These are phyloP conservation scores for Umbelopsis sp. DNA, from an alignment of 192 early-diverging fungal species.

Conservation along the genomic window DNA sequence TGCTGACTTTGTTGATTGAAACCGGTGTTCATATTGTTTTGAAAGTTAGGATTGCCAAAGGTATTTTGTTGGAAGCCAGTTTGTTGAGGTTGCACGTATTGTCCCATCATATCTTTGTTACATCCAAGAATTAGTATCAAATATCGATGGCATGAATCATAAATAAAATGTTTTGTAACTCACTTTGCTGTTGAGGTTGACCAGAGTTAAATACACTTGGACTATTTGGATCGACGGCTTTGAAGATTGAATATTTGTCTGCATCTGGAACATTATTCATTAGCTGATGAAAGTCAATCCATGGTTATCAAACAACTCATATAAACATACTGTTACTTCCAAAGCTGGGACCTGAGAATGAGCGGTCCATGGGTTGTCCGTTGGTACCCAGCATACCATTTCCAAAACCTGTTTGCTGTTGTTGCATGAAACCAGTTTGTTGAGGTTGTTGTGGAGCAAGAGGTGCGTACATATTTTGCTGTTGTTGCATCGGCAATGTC, in stretches of 20 bases:
- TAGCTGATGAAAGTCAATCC: not conserved
- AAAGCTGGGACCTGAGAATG: not conserved
- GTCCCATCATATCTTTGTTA: slow-evolving; percentile 4
- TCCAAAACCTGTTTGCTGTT: slow-evolving; percentile 7
- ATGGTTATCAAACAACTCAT: not conserved
- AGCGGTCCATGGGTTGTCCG: not conserved
- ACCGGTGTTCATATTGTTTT: not conserved
- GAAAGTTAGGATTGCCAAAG: not conserved
- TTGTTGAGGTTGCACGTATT: slow-evolving; percentile 14
- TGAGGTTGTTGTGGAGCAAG: not conserved
- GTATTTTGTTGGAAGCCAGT: slow-evolving; percentile 2
- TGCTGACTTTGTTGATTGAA: slow-evolving; percentile 5
- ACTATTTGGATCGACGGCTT: slow-evolving; percentile 16
- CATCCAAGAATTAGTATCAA: not conserved
- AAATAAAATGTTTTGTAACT: not conserved
- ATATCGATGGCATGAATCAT: not conserved
- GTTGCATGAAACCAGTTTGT: slow-evolving; percentile 21
- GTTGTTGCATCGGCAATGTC: not conserved
- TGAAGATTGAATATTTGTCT: slow-evolving; percentile 39
- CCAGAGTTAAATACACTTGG: slow-evolving; percentile 31
- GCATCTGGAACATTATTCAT: slow-evolving; percentile 10
- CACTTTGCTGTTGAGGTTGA: not conserved
- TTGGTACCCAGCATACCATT: not conserved
- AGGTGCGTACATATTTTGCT: not conserved
- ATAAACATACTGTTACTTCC: not conserved